Evolutionary conservation across 129 eudicot genomes (phyloP), one percentile per base, ranked within the genome.

Genomic region (Oenanthe sinensis): DNA sequence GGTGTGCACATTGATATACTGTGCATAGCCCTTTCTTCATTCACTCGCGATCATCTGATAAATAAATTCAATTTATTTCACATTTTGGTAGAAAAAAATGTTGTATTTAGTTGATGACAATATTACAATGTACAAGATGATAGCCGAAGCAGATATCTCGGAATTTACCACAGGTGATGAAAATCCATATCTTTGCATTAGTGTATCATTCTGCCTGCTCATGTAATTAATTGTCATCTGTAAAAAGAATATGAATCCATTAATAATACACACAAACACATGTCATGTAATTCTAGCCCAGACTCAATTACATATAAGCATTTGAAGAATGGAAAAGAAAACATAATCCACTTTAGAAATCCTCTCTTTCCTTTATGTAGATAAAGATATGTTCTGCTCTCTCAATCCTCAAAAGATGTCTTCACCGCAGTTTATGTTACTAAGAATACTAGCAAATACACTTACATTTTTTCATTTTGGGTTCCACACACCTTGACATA

Each of bases 141-240:
- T 46, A 74, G 24, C 40, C 15, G 40, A 13, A 74, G 50, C 52
- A 44, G 5, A 24, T 44, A 42, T 74, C 43, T 8, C 4, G 54
- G 22, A 77, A 79, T 68, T 79, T 87, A 96, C 99, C 86, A 85
- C 96, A 46, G 90, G 90, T 22, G 99, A 90, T 39, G 99, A 96
- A 89, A 96, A 90, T 33, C 99, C 99, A 68, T 96, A 96, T 90
- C 97, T 86, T 80, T 90, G 90, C 99, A 96, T 92, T 74, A 92
- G 91, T 79, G 82, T 83, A 80, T 85, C 75, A 82, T 96, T 93
- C 87, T 85, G 89, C n/a, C 87, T 88, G 73, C 77, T 80, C 90
- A 87, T 85, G 91, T 96, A 96, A 85, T 90, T 82, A 71, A 96
- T 84, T 44, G 97, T 92, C 97, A 96, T 87, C 97, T 96, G 92